phyloP scores from a whole-genome alignment of 495 filamentous ascomycete genomes.

The Aspergillus funiculosus region DNA sequence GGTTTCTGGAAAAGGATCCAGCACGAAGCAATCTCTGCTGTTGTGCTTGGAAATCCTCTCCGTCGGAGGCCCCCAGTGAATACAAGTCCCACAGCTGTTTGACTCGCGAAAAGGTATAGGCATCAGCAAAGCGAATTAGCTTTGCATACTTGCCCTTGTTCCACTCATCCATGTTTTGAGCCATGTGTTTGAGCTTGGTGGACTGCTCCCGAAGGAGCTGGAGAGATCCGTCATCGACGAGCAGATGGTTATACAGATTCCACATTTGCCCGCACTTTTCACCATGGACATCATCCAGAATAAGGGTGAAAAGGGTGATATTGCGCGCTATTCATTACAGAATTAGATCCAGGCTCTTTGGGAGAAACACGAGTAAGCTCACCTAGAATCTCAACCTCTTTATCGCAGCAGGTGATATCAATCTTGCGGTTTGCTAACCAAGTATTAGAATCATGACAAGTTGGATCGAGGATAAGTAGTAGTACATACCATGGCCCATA shows the following conservation, averaged over 20 bases:
- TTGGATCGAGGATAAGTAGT: background rate
- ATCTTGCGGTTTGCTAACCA: conserved; percentile 4
- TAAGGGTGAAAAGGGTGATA: background rate
- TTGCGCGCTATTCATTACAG: background rate
- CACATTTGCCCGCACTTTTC: conserved; percentile 29
- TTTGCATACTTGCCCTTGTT: conserved; percentile 28
- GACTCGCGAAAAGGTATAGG: conserved; percentile 27
- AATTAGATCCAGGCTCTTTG: background rate
- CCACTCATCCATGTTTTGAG: conserved; percentile 33
- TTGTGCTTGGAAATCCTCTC: background rate
- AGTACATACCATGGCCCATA: conserved; percentile 6
- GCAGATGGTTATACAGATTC: conserved; percentile 52
- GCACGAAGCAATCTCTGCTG: background rate
- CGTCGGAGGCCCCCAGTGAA: background rate
- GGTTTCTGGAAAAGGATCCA: background rate
- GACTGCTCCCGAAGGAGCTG: conserved; percentile 32
- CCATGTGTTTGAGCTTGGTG: conserved; percentile 32
- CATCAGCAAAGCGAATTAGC: conserved; percentile 31
- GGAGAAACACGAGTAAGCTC: conserved; percentile 8
- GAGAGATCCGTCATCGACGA: conserved; percentile 34
- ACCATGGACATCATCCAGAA: background rate
- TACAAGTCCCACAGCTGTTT: conserved; percentile 33
- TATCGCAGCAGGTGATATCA: conserved; percentile 44
- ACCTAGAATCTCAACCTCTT: conserved; percentile 44
- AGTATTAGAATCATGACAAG: background rate